Percentiles rank a stretch among this genome's conserved stretches.
These are phyloP conservation scores for Xylaria scruposa DNA, from an alignment of 495 filamentous ascomycete species.

Conservation along the genomic window DNA sequence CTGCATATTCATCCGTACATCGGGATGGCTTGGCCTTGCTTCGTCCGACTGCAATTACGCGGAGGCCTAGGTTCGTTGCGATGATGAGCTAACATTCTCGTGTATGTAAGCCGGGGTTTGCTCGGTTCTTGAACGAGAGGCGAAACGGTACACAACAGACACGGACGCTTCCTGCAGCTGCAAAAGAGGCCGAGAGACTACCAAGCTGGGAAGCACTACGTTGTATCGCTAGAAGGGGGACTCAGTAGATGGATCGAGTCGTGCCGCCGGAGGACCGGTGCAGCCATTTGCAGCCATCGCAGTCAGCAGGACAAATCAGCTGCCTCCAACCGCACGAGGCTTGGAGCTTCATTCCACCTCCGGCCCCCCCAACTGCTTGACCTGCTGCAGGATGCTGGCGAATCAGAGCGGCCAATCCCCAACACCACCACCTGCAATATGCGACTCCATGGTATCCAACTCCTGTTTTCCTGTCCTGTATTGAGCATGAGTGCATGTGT, in stretches of 20 bases:
- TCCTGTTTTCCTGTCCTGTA: slow-evolving; percentile 23
- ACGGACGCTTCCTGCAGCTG: slow-evolving; percentile 23
- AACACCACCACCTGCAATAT: slow-evolving; percentile 33
- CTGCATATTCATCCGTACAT: slow-evolving; percentile 16
- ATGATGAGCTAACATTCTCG: neutral
- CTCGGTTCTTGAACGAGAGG: slow-evolving; percentile 21
- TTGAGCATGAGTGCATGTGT: slow-evolving; percentile 8
- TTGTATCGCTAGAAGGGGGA: slow-evolving; percentile 34
- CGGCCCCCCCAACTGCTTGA: slow-evolving; percentile 34
- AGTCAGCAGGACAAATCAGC: slow-evolving; percentile 47
- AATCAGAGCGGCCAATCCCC: slow-evolving; percentile 36
- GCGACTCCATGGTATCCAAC: slow-evolving; percentile 21
- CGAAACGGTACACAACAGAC: slow-evolving; percentile 32
- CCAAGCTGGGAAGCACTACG: slow-evolving; percentile 30
- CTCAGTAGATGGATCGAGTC: slow-evolving; percentile 32
- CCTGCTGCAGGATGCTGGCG: slow-evolving; percentile 32
- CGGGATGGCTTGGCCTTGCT: slow-evolving; percentile 15
- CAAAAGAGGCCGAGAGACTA: slow-evolving; percentile 23
- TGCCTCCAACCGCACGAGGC: slow-evolving; percentile 41
- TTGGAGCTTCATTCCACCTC: slow-evolving; percentile 34
- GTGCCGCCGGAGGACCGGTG: slow-evolving; percentile 34
- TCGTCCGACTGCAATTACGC: slow-evolving; percentile 23
- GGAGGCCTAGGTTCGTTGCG: neutral
- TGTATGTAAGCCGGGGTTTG: slow-evolving; percentile 7
- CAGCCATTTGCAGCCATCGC: slow-evolving; percentile 33